phyloP scores from a whole-genome alignment of 2,329 filamentous ascomycete species.

The Aspergillus spinulosporus region DNA sequence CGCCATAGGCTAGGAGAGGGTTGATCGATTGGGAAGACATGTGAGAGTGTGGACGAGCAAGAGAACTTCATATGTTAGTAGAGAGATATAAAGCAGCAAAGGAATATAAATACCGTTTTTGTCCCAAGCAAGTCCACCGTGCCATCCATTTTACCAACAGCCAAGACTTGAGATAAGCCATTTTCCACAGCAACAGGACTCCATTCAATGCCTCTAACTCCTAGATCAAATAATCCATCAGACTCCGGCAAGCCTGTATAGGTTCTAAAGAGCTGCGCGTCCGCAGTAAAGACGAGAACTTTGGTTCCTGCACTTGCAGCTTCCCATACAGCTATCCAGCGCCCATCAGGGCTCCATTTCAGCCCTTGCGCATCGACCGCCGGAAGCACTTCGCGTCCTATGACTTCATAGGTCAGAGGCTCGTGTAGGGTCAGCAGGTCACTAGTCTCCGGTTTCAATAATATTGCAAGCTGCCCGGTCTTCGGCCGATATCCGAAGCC shows the following conservation, averaged over 20 bases:
- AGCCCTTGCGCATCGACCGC: conserved; percentile 60
- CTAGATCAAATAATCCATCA: conserved; percentile 46
- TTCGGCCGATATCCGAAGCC: conserved; percentile 43
- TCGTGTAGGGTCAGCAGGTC: conserved; percentile 45
- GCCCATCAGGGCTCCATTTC: conserved; percentile 61
- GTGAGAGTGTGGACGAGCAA: conserved; percentile 36
- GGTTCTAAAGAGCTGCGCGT: conserved; percentile 59
- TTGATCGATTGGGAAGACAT: conserved; percentile 35
- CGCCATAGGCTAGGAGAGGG: conserved; percentile 37
- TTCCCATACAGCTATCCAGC: conserved; percentile 61
- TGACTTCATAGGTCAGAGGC: conserved; percentile 34
- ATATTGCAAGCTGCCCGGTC: conserved; percentile 42
- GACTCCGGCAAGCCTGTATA: conserved; percentile 45
- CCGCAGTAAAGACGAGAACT: conserved; percentile 58
- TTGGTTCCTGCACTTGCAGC: conserved; percentile 52
- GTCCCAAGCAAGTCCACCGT: conserved; percentile 50
- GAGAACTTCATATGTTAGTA: conserved; percentile 31
- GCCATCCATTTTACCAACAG: conserved; percentile 53
- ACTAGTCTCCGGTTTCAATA: conserved; percentile 41
- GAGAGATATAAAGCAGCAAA: not conserved
- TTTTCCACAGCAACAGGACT: conserved; percentile 37
- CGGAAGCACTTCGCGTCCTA: conserved; percentile 40
- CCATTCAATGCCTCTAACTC: conserved; percentile 57
- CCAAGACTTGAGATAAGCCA: conserved; percentile 42
- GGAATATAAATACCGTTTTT: conserved; percentile 37